Evolutionary conservation across 345 rosid genomes (phyloP).

Genomic region (Kernera saxatilis): DNA sequence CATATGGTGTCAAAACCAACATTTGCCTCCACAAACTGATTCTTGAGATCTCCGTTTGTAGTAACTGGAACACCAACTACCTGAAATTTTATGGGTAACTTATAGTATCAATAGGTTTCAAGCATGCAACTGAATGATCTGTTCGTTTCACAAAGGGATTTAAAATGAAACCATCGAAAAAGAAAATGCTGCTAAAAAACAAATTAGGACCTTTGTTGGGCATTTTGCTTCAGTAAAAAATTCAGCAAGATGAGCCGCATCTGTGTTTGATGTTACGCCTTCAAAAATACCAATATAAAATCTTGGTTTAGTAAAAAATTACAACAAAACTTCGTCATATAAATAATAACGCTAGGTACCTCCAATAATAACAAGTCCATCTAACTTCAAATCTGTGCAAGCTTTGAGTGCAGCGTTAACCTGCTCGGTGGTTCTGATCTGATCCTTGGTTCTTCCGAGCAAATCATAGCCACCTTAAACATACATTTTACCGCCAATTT

Average conservation of each 20-base stretch:
- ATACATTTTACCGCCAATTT: not conserved
- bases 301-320: not conserved
- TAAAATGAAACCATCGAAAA: not conserved
- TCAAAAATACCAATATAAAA: constrained; percentile 21
- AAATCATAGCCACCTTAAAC: constrained; percentile 89
- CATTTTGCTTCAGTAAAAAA: constrained; percentile 85
- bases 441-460: constrained; percentile 96
- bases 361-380: constrained; percentile 95
- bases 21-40: constrained; percentile 89
- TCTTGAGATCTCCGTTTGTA: constrained; percentile 91
- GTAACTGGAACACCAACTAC: constrained; percentile 99
- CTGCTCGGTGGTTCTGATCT: constrained; percentile 93
- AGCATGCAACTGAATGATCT: not conserved
- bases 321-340: not conserved
- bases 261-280: constrained; percentile 96
- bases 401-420: constrained; percentile 77
- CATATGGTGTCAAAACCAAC: constrained; percentile 98
- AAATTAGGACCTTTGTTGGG: constrained; percentile 57
- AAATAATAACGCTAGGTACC: constrained; percentile 39
- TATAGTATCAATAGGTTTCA: not conserved
- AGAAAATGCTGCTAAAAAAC: not conserved
- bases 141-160: not conserved
- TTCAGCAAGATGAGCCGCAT: constrained; percentile 99
- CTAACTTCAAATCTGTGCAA: constrained; percentile 83
- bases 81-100: constrained; percentile 30